These are phyloP conservation scores for Smithsoniella earleae DNA, from an alignment of 163 green algal species.

Conservation along the genomic window DNA sequence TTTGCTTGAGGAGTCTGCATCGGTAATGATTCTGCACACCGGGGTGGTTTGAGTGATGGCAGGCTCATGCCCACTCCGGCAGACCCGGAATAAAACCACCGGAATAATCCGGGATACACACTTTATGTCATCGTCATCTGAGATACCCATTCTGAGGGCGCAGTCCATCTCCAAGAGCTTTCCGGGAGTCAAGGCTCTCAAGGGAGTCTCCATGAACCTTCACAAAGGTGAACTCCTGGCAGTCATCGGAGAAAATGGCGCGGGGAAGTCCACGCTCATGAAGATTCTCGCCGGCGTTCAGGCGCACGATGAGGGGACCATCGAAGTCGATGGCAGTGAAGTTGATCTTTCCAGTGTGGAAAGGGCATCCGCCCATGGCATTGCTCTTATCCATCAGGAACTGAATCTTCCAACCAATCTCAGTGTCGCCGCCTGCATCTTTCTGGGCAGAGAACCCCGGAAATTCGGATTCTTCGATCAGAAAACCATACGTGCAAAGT, in stretches of 20 bases:
- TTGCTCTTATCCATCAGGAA: not conserved
- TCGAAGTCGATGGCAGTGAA: not conserved
- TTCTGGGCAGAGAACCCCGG: not conserved
- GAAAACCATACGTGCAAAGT: not conserved
- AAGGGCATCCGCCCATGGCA: not conserved
- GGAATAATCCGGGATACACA: too few relatives aligned
- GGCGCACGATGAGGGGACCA: not conserved
- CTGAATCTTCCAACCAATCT: not conserved
- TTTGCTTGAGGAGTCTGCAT: too few relatives aligned
- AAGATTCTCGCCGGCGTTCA: not conserved
- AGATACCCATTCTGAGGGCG: not conserved
- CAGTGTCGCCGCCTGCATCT: not conserved
- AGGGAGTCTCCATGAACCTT: not conserved
- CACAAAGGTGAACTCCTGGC: not conserved
- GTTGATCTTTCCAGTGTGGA: not conserved
- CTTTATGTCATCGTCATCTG: too few relatives aligned
- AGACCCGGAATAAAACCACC: too few relatives aligned
- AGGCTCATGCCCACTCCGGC: too few relatives aligned
- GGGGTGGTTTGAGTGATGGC: too few relatives aligned
- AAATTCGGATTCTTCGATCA: not conserved
- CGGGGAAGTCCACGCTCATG: constrained; percentile 17
- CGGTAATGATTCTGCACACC: too few relatives aligned
- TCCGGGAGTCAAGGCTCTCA: not conserved
- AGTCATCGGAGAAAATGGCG: constrained; percentile 17
- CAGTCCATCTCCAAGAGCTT: not conserved